These are phyloP conservation scores for Lichtheimia ramosa DNA, from an alignment of 371 early-diverging fungal genomes.

Conservation along the genomic window DNA sequence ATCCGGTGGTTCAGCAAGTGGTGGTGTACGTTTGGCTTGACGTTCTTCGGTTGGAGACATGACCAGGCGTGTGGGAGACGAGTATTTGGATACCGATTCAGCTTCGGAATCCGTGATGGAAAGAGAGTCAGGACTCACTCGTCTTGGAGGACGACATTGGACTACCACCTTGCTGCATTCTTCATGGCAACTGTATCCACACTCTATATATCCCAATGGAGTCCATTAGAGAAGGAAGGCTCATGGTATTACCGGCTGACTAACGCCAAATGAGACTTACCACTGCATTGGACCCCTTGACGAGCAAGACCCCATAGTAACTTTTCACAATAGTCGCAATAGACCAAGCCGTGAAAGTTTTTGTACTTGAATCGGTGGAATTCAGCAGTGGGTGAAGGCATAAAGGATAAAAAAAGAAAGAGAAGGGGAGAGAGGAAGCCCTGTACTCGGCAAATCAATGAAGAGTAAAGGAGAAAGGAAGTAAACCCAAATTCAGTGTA, in stretches of 20 bases:
- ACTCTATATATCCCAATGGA: conserved; percentile 21
- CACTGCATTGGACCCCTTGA: conserved; percentile 58
- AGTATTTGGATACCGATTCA: conserved; percentile 37
- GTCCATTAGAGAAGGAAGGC: neutral
- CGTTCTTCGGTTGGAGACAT: neutral
- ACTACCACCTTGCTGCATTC: conserved; percentile 38
- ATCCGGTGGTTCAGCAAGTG: neutral
- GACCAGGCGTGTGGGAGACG: conserved; percentile 6
- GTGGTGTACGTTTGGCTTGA: conserved; percentile 7
- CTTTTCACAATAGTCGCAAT: conserved; percentile 60
- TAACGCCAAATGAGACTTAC: conserved; percentile 20
- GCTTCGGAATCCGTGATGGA: conserved; percentile 50
- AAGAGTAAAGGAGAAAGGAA: too few relatives aligned
- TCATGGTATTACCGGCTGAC: neutral
- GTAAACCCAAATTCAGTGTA: too few relatives aligned
- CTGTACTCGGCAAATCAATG: too few relatives aligned
- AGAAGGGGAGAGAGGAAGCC: too few relatives aligned
- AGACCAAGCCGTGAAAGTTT: conserved; percentile 54
- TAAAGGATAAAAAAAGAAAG: too few relatives aligned
- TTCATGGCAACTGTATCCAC: conserved; percentile 39
- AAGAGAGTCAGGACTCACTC: conserved; percentile 34
- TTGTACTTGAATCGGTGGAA: conserved; percentile 49
- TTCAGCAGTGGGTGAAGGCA: conserved; percentile 20
- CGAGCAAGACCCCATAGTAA: conserved; percentile 59
- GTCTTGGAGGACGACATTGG: conserved; percentile 34